Percentiles rank a stretch among this genome's conserved stretches.
These are phyloP conservation scores for Yarrowia keelungensis DNA, from an alignment of 805 yeast species.

Conservation along the genomic window DNA sequence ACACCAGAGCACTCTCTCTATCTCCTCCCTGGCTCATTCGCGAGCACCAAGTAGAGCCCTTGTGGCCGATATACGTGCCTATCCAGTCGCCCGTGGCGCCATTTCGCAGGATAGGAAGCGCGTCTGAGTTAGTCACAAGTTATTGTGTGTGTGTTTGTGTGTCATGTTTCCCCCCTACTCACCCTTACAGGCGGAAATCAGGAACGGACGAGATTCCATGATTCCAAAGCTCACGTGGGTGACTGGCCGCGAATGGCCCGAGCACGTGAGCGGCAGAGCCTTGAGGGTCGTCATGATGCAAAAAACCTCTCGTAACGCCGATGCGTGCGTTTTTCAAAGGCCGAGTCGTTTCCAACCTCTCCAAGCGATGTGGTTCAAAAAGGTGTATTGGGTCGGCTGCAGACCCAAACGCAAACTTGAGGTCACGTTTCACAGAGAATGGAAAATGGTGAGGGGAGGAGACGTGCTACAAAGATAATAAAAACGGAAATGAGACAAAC, in stretches of 20 bases:
- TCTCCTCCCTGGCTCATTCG: constrained; percentile 42
- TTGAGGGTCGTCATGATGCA: constrained; percentile 41
- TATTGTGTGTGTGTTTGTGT: too few species aligned
- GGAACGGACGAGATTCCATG: constrained; percentile 41
- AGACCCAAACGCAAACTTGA: constrained; percentile 18
- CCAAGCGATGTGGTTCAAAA: constrained; percentile 20
- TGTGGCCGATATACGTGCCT: constrained; percentile 50
- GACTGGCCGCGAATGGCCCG: constrained; percentile 51
- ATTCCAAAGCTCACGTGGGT: constrained; percentile 47
- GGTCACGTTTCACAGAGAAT: not conserved
- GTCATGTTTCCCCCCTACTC: constrained; percentile 29
- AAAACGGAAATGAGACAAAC: too few species aligned
- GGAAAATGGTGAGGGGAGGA: not conserved
- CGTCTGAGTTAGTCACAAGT: constrained; percentile 44
- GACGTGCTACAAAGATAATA: not conserved
- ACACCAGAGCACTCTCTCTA: constrained; percentile 43
- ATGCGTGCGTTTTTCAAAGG: not conserved
- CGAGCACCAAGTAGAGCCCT: constrained; percentile 50
- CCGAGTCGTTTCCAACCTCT: too few species aligned
- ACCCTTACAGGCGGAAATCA: constrained; percentile 51
- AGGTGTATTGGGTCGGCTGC: constrained; percentile 27
- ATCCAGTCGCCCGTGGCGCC: constrained; percentile 52
- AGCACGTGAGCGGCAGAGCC: constrained; percentile 49
- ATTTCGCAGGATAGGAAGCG: constrained; percentile 49
- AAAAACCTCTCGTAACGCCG: not conserved